These are phyloP conservation scores for Linnemannia exigua DNA, from an alignment of 192 early-diverging fungal species.

Conservation along the genomic window DNA sequence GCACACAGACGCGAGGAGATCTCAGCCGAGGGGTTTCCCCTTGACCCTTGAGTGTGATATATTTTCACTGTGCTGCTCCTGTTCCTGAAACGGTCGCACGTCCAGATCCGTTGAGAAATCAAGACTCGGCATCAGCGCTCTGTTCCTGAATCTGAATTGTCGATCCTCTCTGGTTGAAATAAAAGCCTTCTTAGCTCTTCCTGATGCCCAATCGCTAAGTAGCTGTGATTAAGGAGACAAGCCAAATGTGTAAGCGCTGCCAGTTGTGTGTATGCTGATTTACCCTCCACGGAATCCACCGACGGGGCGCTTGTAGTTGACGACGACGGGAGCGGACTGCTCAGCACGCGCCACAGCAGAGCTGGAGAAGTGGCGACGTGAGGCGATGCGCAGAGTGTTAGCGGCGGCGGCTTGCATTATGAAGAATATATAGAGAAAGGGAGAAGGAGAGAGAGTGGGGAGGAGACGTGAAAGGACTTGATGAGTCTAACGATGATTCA, in stretches of 20 bases:
- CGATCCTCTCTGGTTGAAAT: not conserved
- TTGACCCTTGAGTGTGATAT: not conserved
- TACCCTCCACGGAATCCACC: slow-evolving; percentile 78
- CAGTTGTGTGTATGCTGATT: not conserved
- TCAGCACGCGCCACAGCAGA: slow-evolving; percentile 46
- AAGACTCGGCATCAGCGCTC: not conserved
- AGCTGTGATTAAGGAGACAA: not conserved
- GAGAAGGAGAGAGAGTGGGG: slow-evolving; percentile 1
- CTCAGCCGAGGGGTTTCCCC: too few relatives aligned
- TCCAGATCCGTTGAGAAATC: not conserved
- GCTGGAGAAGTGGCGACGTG: slow-evolving; percentile 57
- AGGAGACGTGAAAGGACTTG: not conserved
- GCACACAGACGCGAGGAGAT: too few relatives aligned
- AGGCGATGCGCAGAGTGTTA: slow-evolving; percentile 40
- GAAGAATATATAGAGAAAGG: slow-evolving; percentile 55
- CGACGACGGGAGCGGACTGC: slow-evolving; percentile 60
- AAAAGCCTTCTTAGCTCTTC: not conserved
- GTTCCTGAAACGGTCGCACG: not conserved
- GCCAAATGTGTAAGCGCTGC: not conserved
- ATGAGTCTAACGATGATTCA: not conserved
- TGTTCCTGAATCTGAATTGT: not conserved
- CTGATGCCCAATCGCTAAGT: not conserved
- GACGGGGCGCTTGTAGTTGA: slow-evolving; percentile 64
- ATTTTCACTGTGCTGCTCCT: not conserved
- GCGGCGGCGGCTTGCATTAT: slow-evolving; percentile 54